Evolutionary conservation across 257 asterid genomes (phyloP).

Genomic region (Gentiana macrophylla): DNA sequence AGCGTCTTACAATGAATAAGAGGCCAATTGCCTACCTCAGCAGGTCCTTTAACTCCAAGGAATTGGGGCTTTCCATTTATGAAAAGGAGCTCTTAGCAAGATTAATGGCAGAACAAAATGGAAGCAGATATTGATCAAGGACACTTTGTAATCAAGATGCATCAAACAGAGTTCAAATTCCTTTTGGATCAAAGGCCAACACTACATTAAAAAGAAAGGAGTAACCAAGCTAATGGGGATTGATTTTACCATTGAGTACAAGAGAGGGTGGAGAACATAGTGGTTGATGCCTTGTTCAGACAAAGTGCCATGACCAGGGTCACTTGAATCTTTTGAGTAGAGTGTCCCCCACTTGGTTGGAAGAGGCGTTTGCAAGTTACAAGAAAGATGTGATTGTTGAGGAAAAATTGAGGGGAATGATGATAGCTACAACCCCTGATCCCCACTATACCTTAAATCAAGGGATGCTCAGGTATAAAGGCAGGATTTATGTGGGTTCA

Average conservation of each 20-base stretch:
- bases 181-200: background rate
- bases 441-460: background rate
- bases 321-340: background rate
- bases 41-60: background rate
- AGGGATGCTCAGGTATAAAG: background rate
- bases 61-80: background rate
- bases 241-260: background rate
- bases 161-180: background rate
- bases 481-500: background rate
- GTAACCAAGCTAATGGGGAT: background rate
- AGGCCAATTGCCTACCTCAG: background rate
- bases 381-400: background rate
- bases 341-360: background rate
- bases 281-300: background rate
- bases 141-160: background rate
- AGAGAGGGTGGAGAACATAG: background rate
- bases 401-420: background rate
- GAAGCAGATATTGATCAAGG: background rate
- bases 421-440: background rate
- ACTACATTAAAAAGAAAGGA: background rate
- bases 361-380: background rate
- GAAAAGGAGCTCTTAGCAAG: background rate
- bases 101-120: background rate
- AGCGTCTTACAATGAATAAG: background rate
- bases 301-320: background rate